A percentile compares a stretch with the other conserved stretches of the same genome.
phyloP scores from a whole-genome alignment of 2,329 filamentous ascomycete species.

The Alternaria ventricosa region DNA sequence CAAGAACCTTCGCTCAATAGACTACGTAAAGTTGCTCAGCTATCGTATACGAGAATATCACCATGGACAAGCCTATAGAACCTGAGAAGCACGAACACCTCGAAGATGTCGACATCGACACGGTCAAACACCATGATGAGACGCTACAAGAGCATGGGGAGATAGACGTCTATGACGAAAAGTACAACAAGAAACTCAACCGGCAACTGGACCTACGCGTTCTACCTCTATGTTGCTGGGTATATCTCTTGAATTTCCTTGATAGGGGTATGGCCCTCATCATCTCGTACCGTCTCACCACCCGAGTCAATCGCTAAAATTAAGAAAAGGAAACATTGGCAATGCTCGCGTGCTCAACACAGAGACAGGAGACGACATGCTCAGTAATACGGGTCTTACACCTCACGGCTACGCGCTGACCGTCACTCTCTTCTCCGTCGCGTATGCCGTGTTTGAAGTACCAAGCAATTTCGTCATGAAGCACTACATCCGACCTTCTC shows the following conservation, averaged over 20 bases:
- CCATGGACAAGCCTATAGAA: neutral
- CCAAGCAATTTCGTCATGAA: conserved; percentile 67
- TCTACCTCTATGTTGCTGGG: conserved; percentile 4
- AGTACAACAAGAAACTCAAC: conserved; percentile 2
- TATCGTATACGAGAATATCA: neutral
- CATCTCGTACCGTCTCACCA: neutral
- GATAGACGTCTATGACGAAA: neutral
- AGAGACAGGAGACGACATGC: conserved; percentile 65
- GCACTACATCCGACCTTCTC: conserved; percentile 53
- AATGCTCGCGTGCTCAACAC: conserved; percentile 71
- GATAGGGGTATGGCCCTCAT: neutral
- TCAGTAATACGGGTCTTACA: conserved; percentile 66
- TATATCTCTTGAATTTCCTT: conserved; percentile 6
- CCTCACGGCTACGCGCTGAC: conserved; percentile 57
- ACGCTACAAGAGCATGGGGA: neutral
- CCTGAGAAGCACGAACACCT: neutral
- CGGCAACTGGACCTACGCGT: conserved; percentile 1
- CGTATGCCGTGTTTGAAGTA: conserved; percentile 49
- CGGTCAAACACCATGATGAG: neutral
- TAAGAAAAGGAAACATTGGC: conserved; percentile 55
- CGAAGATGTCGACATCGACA: neutral
- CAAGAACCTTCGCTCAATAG: neutral
- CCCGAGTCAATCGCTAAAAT: neutral
- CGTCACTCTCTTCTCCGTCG: conserved; percentile 31
- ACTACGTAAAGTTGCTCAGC: neutral